Evolutionary conservation across 208 protist species (phyloP), one percentile per base, ranked within the genome.

Genomic region (Wallacemonas collosoma): DNA sequence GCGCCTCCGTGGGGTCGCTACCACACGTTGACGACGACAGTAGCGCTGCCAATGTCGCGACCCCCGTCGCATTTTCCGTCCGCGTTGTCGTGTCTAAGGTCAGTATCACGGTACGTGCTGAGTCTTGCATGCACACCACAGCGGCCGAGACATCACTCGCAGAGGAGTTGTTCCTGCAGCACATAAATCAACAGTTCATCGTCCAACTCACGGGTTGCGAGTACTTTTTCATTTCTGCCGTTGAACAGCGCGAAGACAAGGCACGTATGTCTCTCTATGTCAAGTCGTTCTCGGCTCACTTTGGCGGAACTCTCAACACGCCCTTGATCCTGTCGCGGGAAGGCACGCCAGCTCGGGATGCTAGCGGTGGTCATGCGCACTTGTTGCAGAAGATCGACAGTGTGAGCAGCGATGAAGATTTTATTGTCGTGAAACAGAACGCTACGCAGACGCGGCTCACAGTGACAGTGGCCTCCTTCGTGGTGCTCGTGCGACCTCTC

Each of bases 391-490:
- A 40, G 67, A 71, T 26, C 41, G 50, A 50, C 45, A 50, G 45
- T n/a, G 56, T 41, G 6, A 5, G 3, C 35, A 35, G 4, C 2
- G 41, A 56, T 11, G 77, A 85, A 48, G 75, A 85, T 36, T 94
- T 77, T 38, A n/a, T 94, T 0, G 71, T 85, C 2, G 71, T 90
- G 44, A 87, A 82, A 61, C 66, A 82, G n/a, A 92, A 90, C 61
- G 79, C 83, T 8, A 75, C 76, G n/a, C 65, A 70, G 15, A 89
- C 86, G 4, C 79, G 78, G 44, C 44, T 85, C 2, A 72, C 75
- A 12, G 72, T 84, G 7, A 68, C 50, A 40, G 50, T 94, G n/a
- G 55, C 76, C 15, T 81, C 73, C 9, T 83, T 76, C 53, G 56
- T 82, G 2, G 43, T 94, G n/a, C 65, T 89, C 11, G 60, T 80